Base-by-base conservation (phyloP, 139 green algal genomes). In the Ettlia oleoabundans region DNA sequence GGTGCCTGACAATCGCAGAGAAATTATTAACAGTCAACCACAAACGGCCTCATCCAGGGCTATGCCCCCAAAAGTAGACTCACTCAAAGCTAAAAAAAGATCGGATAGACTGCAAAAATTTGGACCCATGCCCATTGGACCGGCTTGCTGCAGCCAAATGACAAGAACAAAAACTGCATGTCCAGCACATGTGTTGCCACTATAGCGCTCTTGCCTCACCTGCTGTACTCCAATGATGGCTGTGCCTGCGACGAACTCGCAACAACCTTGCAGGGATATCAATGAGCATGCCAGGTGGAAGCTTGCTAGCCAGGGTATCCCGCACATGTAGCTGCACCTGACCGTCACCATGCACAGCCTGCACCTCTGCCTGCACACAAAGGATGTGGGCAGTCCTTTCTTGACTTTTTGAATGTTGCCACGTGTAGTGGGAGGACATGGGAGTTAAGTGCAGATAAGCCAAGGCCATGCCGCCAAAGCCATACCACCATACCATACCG, bases 271-370 rank as follows among this genome's bases (percentile, higher is more conserved):
- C 32, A 4, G 73, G 37, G 32, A 80, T 32, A 22, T 64, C 6
- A 10, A 68, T 35, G 35, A 80, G 3, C 35, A 38, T 53, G 10
- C 73, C 73, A 53, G 52, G 52, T 6, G 73, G 73, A 33, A 80
- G 24, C 73, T 80, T 80, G 73, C 73, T 80, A 10, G 73, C 73
- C 53, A 80, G 35, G 4, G 73, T 37, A n/a, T 80, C 73, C 3
- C 73, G 73, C 24, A 80, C 52, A 28, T 80, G 73, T 28, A 80
- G 26, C 35, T 80, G 73, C 53, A 69, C 53, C 28, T 80, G 73
- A 52, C 73, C 73, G 38, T 80, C 73, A 7, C 42, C n/a, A 4
- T 53, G 73, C 22, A 80, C 73, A 30, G 73, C 62, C 28, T 80
- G 73, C 73, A 80, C 73, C 37, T 80, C 73, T 2, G 73, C 73